Base-by-base conservation (phyloP, 768 basidiomycete genomes). In the Rubroboletus satanas region DNA sequence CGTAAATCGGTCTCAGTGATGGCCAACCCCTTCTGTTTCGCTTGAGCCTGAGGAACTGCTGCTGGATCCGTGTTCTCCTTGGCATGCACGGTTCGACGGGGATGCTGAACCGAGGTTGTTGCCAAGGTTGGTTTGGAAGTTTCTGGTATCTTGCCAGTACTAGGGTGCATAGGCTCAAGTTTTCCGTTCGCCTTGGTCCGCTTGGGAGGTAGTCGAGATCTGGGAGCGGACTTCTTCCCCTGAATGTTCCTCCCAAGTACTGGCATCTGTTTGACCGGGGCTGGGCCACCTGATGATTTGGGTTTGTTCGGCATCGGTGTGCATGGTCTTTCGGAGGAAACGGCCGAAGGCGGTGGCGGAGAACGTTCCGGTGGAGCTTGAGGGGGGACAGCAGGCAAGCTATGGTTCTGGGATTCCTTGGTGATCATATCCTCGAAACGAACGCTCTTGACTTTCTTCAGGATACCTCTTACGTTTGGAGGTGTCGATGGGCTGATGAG, bases 371-470 rank as follows among this genome's bases (percentile, higher is more conserved):
- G 37, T 17, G 56, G 26, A 26, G 26, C 26, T 26, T 26, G 32
- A 38, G 49, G n/a, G 39, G 43, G n/a, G 14, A 26, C 43, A 28
- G 31, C 10, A 29, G 31, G 9, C 2, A 31, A 35, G 7, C 45
- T 15, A 37, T 10, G 32, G 18, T 36, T 54, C 32, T 51, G 39
- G n/a, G 42, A 28, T 31, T 58, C 62, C 14, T 37, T 45, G 50
- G 7, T 32, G 35, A 48, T 35, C 43, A 21, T 9, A 33, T 70
- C 70, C 28, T 70, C 69, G 56, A 76, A 76, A 33, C 75, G 73
- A 37, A 76, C 74, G 41, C 62, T 70, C 67, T 76, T 75, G 55
- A 58, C 65, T 56, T 70, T 72, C 66, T 76, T 76, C 55, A 76
- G 62, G 45, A 76, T 76, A 23, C 75, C 68, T 51, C 67, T 67